These are phyloP conservation scores for Syncephalastrum sp. DNA, from an alignment of 371 early-diverging fungal species.

Conservation along the genomic window DNA sequence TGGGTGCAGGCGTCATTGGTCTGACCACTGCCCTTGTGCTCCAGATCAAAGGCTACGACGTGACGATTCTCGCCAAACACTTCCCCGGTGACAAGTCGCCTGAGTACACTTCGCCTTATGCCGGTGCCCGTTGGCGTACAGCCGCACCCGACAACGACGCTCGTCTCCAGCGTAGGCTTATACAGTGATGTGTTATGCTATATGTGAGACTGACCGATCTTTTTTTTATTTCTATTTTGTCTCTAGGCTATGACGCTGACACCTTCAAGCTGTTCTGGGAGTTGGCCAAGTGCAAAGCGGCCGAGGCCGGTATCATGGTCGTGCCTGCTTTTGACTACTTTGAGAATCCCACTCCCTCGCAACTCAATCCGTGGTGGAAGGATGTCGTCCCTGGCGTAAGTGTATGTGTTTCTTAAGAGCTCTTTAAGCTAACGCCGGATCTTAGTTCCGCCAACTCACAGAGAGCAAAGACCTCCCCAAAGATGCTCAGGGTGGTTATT, in stretches of 20 bases:
- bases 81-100: conserved; percentile 48
- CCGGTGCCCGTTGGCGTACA: conserved; percentile 75
- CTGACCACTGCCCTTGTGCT: conserved; percentile 59
- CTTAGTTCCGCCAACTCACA: conserved; percentile 35
- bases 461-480: conserved; percentile 41
- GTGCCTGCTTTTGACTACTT: conserved; percentile 37
- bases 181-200: neutral
- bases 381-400: conserved; percentile 49
- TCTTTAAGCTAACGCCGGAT: conserved; percentile 1
- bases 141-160: conserved; percentile 53
- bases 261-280: conserved; percentile 34
- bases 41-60: conserved; percentile 52
- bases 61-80: conserved; percentile 57
- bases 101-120: conserved; percentile 66
- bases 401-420: conserved; percentile 1
- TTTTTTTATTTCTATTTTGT: neutral
- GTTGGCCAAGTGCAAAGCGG: conserved; percentile 23
- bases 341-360: conserved; percentile 31
- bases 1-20: conserved; percentile 75
- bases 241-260: conserved; percentile 26
- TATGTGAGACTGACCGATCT: neutral
- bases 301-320: conserved; percentile 32
- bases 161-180: conserved; percentile 31
- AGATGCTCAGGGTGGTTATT: conserved; percentile 35
- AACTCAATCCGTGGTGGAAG: conserved; percentile 54